A percentile compares a stretch with the other conserved stretches of the same genome.
Conservation (phyloP, 805 yeast genomes). For the Diddensiella transvaalensis region DNA sequence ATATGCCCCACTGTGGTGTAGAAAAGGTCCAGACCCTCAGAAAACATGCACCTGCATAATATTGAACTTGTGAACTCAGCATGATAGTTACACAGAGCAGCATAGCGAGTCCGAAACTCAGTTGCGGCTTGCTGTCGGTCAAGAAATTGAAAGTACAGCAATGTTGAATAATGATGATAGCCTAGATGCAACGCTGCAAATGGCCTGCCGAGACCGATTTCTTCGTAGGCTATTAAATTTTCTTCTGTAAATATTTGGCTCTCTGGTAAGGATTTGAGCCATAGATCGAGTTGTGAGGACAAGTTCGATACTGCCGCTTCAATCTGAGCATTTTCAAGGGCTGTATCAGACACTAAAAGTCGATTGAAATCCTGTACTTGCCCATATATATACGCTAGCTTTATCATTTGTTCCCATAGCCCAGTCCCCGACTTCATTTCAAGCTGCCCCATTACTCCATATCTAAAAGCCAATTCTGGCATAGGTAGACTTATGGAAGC, state of each 20-base stretch:
- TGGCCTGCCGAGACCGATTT: constrained; percentile 10
- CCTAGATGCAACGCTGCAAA: constrained; percentile 12
- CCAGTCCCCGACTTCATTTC: constrained; percentile 2
- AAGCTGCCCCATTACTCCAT: background rate
- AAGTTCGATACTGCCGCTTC: background rate
- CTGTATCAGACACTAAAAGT: background rate
- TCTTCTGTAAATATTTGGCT: constrained; percentile 8
- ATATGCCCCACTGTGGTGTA: constrained; percentile 11
- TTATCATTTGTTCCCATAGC: constrained; percentile 11
- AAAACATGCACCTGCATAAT: background rate
- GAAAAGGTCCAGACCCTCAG: background rate
- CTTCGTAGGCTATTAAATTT: constrained; percentile 1
- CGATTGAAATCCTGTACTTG: constrained; percentile 9
- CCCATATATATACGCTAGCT: constrained; percentile 9
- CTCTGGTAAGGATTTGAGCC: constrained; percentile 3
- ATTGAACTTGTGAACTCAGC: constrained; percentile 3
- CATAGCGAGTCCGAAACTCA: constrained; percentile 2
- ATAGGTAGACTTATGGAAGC: constrained; percentile 5
- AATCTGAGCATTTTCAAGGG: constrained; percentile 1
- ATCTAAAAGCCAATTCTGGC: constrained; percentile 6
- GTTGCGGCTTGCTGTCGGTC: constrained; percentile 8
- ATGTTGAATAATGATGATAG: constrained; percentile 8
- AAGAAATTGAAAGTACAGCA: constrained; percentile 12
- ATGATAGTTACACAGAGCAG: constrained; percentile 7
- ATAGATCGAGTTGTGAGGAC: constrained; percentile 1